These are phyloP conservation scores for Chaetomium fimeti DNA, from an alignment of 495 filamentous ascomycete species.

Conservation along the genomic window DNA sequence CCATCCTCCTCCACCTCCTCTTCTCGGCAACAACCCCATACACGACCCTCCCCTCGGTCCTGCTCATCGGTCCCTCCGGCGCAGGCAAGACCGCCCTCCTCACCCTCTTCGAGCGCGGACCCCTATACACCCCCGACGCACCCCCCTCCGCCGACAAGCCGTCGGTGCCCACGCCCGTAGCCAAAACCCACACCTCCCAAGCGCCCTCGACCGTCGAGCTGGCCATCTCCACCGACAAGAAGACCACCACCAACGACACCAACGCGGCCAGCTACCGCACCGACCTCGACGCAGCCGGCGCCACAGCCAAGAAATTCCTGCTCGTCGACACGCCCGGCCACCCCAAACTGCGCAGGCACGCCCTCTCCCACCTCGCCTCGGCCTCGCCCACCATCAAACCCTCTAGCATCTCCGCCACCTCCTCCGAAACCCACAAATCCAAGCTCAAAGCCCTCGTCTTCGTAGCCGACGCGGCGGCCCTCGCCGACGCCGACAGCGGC, in stretches of 20 bases:
- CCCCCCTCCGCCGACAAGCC: slow-evolving; percentile 9
- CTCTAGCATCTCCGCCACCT: slow-evolving; percentile 51
- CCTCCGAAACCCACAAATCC: slow-evolving; percentile 43
- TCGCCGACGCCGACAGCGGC: slow-evolving; percentile 55
- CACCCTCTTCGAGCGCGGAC: slow-evolving; percentile 59
- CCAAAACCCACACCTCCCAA: slow-evolving; percentile 69
- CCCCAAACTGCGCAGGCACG: slow-evolving; percentile 76
- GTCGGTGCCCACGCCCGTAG: slow-evolving; percentile 7
- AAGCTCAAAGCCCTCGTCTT: slow-evolving; percentile 78
- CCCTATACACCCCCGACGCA: slow-evolving; percentile 15
- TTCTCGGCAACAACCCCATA: slow-evolving; percentile 66
- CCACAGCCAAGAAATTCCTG: slow-evolving; percentile 65
- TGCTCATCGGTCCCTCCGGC: slow-evolving; percentile 80
- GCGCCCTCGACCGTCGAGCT: slow-evolving; percentile 68
- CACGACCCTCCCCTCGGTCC: slow-evolving; percentile 71
- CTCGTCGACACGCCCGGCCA: slow-evolving; percentile 90
- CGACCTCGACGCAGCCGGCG: slow-evolving; percentile 50
- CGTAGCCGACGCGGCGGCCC: slow-evolving; percentile 77
- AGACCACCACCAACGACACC: slow-evolving; percentile 54
- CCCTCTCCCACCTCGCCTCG: slow-evolving; percentile 54
- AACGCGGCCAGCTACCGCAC: too few species aligned
- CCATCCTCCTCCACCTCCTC: slow-evolving; percentile 72
- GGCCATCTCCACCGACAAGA: slow-evolving; percentile 59
- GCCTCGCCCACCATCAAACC: slow-evolving; percentile 61
- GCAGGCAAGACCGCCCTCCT: slow-evolving; percentile 86